Evolutionary conservation across 805 yeast genomes (phyloP).

Genomic region (Yarrowia divulgata): DNA sequence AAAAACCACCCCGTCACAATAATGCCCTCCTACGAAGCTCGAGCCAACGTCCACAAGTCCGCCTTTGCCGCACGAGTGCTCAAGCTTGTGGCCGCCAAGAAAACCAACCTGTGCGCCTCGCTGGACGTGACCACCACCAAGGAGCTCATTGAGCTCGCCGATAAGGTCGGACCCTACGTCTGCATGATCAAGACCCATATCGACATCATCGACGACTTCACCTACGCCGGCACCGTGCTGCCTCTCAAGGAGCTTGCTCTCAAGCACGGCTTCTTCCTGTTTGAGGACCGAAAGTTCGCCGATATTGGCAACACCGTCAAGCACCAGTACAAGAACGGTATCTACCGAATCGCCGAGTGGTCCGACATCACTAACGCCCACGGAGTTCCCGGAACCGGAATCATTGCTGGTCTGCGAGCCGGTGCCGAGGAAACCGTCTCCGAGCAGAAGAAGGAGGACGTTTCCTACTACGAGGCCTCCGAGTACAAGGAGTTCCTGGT

Average conservation of each 20-base stretch:
- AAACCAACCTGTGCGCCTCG: constrained; percentile 92
- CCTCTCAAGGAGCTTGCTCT: constrained; percentile 77
- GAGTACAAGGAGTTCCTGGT: constrained; percentile 20
- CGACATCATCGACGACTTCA: constrained; percentile 89
- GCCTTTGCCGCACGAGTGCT: constrained; percentile 81
- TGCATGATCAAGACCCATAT: constrained; percentile 94
- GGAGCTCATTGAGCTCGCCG: constrained; percentile 76
- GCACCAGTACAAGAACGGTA: constrained; percentile 90
- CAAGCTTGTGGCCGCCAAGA: constrained; percentile 74
- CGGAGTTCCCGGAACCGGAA: constrained; percentile 95
- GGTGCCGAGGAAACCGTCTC: constrained; percentile 70
- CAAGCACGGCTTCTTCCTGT: constrained; percentile 87
- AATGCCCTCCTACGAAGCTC: constrained; percentile 60
- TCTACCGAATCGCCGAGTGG: constrained; percentile 89
- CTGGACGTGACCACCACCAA: constrained; percentile 83
- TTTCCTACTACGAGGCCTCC: constrained; percentile 5
- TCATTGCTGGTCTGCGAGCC: constrained; percentile 84
- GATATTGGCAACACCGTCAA: constrained; percentile 98
- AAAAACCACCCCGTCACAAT: not conserved
- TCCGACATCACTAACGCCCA: constrained; percentile 98
- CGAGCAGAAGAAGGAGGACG: constrained; percentile 52
- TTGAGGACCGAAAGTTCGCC: constrained; percentile 98
- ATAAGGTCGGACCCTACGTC: constrained; percentile 86
- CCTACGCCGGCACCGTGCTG: constrained; percentile 75
- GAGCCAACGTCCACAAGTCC: constrained; percentile 76